phyloP scores from a whole-genome alignment of 2,329 filamentous ascomycete species.

The Coniella vitis region DNA sequence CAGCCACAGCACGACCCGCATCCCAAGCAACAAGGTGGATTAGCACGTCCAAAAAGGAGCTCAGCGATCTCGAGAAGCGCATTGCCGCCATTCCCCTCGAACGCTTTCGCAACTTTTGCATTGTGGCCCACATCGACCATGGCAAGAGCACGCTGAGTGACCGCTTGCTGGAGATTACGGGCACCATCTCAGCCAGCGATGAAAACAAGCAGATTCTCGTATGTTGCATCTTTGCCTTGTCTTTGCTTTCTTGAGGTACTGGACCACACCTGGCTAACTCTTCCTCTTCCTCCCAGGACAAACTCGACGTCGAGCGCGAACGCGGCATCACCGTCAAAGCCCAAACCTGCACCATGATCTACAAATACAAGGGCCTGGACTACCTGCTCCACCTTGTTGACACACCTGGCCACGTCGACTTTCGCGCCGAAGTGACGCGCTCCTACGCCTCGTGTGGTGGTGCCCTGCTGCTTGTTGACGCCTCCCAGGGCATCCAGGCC shows the following conservation, averaged over 20 bases:
- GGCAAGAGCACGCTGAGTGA: slow-evolving; percentile 96
- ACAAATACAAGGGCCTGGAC: slow-evolving; percentile 76
- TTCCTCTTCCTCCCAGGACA: slow-evolving; percentile 49
- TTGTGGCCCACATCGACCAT: slow-evolving; percentile 98
- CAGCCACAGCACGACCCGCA: background rate
- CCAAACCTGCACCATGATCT: slow-evolving; percentile 97
- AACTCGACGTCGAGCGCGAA: slow-evolving; percentile 92
- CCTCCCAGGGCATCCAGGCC: slow-evolving; percentile 91
- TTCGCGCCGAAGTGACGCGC: slow-evolving; percentile 88
- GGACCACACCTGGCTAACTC: background rate
- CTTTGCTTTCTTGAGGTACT: no score
- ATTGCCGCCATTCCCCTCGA: slow-evolving; percentile 72
- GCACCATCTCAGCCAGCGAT: slow-evolving; percentile 75
- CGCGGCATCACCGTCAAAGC: slow-evolving; percentile 98
- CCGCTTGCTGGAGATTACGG: slow-evolving; percentile 84
- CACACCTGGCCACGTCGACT: slow-evolving; percentile 96
- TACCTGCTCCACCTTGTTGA: slow-evolving; percentile 94
- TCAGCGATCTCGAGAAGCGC: slow-evolving; percentile 43
- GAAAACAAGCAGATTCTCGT: slow-evolving; percentile 85
- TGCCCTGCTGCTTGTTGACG: slow-evolving; percentile 86
- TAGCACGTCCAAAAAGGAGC: slow-evolving; percentile 18
- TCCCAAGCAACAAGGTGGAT: slow-evolving; percentile 7
- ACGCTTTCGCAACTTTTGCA: slow-evolving; percentile 91
- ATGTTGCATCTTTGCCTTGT: slow-evolving; percentile 3
- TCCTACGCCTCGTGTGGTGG: slow-evolving; percentile 96